A percentile compares a stretch with the other conserved stretches of the same genome.
These are phyloP conservation scores for Solanum phureja DNA, from an alignment of 257 asterid genomes.

Conservation along the genomic window DNA sequence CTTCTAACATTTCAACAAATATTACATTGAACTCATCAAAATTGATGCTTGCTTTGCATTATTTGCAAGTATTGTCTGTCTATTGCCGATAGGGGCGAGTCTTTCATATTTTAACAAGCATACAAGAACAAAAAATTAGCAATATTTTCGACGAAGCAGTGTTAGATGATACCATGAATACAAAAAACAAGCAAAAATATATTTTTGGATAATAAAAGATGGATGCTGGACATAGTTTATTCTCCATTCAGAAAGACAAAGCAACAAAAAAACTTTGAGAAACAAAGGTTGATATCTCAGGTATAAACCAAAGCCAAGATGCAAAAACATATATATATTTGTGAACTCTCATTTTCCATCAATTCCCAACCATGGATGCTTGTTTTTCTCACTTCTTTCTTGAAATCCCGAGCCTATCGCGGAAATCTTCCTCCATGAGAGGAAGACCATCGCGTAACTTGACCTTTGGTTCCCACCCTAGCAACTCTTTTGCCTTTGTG, in stretches of 20 bases:
- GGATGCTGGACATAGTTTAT: neutral
- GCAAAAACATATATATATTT: neutral
- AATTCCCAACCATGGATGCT: neutral
- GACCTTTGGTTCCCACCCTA: conserved; percentile 91
- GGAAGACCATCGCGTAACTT: conserved; percentile 83
- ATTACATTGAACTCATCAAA: neutral
- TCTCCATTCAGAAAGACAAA: neutral
- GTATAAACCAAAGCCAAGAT: neutral
- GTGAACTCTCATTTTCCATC: neutral
- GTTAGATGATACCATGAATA: neutral
- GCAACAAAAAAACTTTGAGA: neutral
- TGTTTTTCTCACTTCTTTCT: conserved; percentile 13
- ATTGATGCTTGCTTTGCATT: neutral
- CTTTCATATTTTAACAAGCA: neutral
- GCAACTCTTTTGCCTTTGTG: conserved; percentile 71
- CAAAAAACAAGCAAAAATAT: neutral
- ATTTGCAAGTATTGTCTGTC: neutral
- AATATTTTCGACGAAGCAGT: neutral
- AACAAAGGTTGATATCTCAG: neutral
- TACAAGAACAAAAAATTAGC: neutral
- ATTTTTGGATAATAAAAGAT: no score
- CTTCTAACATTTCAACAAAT: neutral
- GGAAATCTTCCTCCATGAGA: conserved; percentile 91
- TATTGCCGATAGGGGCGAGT: neutral
- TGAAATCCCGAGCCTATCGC: conserved; percentile 60